These are phyloP conservation scores for Pyrenula massariospora DNA, from an alignment of 495 filamentous ascomycete species.

Conservation along the genomic window DNA sequence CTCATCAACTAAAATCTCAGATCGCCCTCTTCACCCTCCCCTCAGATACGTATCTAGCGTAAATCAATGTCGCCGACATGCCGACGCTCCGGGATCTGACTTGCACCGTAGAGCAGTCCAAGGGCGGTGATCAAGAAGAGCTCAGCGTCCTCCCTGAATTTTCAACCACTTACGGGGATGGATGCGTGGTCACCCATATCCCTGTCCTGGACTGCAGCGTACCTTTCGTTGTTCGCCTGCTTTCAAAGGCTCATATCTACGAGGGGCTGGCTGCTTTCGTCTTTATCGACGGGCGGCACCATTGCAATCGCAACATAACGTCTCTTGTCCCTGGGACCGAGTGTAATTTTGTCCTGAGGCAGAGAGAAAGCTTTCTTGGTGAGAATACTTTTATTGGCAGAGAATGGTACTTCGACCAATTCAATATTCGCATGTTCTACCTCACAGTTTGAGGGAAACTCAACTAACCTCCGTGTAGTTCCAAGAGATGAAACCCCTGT, in stretches of 20 bases:
- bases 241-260: conserved; percentile 27
- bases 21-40: too few relatives aligned
- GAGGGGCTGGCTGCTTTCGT: conserved; percentile 34
- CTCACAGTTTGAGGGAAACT: not conserved
- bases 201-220: conserved; percentile 20
- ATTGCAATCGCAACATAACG: conserved; percentile 33
- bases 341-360: conserved; percentile 27
- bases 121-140: conserved; percentile 1
- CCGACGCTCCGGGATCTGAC: conserved; percentile 30
- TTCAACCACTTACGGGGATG: conserved; percentile 27
- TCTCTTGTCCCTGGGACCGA: conserved; percentile 20
- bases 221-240: conserved; percentile 28
- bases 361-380: conserved; percentile 27
- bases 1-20: too few relatives aligned
- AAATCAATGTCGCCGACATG: conserved; percentile 13
- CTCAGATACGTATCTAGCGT: too few relatives aligned
- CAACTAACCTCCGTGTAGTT: conserved; percentile 1
- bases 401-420: conserved; percentile 29
- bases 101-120: conserved; percentile 26
- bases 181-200: conserved; percentile 31
- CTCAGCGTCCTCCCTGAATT: conserved; percentile 22
- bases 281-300: conserved; percentile 36
- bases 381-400: conserved; percentile 25
- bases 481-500: conserved; percentile 5
- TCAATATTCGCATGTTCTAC: conserved; percentile 19